Evolutionary conservation across 2,329 filamentous ascomycete species (phyloP), one percentile per base, ranked within the genome.

Genomic region (Stachybotrys chlorohalonatus): DNA sequence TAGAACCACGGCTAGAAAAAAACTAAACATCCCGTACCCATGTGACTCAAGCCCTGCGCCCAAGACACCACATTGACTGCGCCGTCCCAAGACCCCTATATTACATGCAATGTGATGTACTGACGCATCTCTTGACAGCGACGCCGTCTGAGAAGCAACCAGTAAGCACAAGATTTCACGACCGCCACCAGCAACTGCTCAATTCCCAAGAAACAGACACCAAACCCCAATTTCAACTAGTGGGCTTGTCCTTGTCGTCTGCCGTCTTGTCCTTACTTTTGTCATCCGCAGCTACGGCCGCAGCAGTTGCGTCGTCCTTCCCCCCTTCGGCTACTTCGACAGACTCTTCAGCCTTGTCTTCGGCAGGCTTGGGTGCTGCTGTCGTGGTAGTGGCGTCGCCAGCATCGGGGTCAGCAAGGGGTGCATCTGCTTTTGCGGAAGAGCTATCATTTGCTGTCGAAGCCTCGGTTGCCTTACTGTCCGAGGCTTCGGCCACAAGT

Each of bases 221-320:
- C 2, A 24, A 4, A 24, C 24, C 24, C 4, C 36, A 42, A 42
- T 42, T 3, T 13, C 13, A 42, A 5, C 13, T 42, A 9, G 46
- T 16, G 16, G 46, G 17, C 4, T 47, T n/a, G 15, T 55, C 60
- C 58, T 63, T 64, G n/a, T 58, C 54, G 51, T 62, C 60, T 39
- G 59, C 60, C 15, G 59, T 54, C 53, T 61, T 59, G 13, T 62
- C 62, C 56, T 66, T 70, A 11, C 56, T 57, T 49, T 70, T 66
- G 24, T 63, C 62, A 24, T 70, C 69, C 31, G 69, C 60, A n/a
- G 70, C 69, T 67, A 70, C 70, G 31, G 64, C 63, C 42, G 71
- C 69, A 24, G 52, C 51, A 17, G 58, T 53, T 46, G 63, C 55
- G 13, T 57, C 16, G 39, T 59, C 54, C 2, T 61, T 42, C 36